Evolutionary conservation across 2,329 filamentous ascomycete species (phyloP), one percentile per base, ranked within the genome.

Genomic region (Geoglossum cookeanum): DNA sequence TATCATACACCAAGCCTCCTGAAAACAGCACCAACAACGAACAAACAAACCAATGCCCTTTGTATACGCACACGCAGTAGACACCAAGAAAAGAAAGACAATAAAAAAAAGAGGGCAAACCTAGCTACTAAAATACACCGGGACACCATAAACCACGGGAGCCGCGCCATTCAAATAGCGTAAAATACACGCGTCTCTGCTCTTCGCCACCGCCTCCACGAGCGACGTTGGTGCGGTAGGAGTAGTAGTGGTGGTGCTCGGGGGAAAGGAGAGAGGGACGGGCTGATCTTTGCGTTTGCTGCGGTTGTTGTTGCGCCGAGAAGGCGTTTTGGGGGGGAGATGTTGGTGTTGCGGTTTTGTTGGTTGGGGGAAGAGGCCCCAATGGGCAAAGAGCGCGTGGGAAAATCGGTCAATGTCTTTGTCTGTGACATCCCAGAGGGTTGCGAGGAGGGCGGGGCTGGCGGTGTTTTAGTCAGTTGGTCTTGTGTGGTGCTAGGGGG

Each of bases 351-450:
- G 44, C 9, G 29, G 37, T 27, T 4, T 33, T 30, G 17, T 42
- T 5, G 55, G 29, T 4, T n/a, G 76, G 76, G 68, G 63, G 63
- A 85, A 73, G 5, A 98, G 68, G 0, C 92, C 92, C 92, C 92
- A 98, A 64, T 84, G 78, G 66, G 92, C 85, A 67, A 95, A 85
- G 2, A 85, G 74, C 30, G 78, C 76, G 37, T 84, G 81, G 0
- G 90, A 86, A 68, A 95, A 94, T 17, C 90, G 85, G 72, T 98
- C 94, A 68, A 96, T 95, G 68, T 98, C 92, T 65, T 87, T 87
- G 68, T 98, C 92, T 8, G 92, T 98, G 55, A 98, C 92, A 69
- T 98, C 92, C 92, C 92, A 98, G 42, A 98, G 75, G 15, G 90
- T 96, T 51, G 89, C 92, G 1, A 97, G 82, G 8, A 97, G 80